Conservation (phyloP, 306 rosid species). For the Pterocarpus santalinus region DNA sequence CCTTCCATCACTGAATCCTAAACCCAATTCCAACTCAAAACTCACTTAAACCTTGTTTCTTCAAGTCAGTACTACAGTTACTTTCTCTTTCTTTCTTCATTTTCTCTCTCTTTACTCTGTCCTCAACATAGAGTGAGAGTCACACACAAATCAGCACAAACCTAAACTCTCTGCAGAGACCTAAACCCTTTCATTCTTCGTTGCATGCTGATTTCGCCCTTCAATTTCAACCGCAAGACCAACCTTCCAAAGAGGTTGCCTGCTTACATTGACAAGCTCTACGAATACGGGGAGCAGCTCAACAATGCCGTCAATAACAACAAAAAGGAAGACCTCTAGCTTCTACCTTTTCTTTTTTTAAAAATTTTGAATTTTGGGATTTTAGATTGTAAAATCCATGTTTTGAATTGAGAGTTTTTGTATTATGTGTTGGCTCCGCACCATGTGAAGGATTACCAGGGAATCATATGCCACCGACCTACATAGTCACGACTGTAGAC, state of each 20-base stretch:
- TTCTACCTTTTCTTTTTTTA: not conserved
- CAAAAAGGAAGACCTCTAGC: not conserved
- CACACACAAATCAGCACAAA: not conserved
- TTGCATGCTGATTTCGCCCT: constrained; percentile 46
- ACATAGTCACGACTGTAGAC: too few species aligned
- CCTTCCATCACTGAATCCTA: too few species aligned
- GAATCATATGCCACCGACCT: constrained; percentile 56
- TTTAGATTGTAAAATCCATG: constrained; percentile 14
- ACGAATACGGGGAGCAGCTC: constrained; percentile 92
- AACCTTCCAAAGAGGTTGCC: constrained; percentile 72
- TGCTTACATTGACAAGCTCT: constrained; percentile 83
- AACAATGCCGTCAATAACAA: constrained; percentile 78
- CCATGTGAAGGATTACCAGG: constrained; percentile 82
- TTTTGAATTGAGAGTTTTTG: not conserved
- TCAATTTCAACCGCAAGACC: constrained; percentile 54
- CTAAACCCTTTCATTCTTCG: constrained; percentile 2
- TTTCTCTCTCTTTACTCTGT: too few species aligned
- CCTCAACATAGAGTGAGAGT: not conserved
- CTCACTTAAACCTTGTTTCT: not conserved
- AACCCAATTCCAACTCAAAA: too few species aligned
- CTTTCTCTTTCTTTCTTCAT: not conserved
- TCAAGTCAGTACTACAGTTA: not conserved
- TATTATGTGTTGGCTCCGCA: constrained; percentile 24
- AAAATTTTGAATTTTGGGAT: constrained; percentile 40
- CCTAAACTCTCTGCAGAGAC: not conserved